These are phyloP conservation scores for Cercospora janseana DNA, from an alignment of 2,329 filamentous ascomycete genomes.

Conservation along the genomic window DNA sequence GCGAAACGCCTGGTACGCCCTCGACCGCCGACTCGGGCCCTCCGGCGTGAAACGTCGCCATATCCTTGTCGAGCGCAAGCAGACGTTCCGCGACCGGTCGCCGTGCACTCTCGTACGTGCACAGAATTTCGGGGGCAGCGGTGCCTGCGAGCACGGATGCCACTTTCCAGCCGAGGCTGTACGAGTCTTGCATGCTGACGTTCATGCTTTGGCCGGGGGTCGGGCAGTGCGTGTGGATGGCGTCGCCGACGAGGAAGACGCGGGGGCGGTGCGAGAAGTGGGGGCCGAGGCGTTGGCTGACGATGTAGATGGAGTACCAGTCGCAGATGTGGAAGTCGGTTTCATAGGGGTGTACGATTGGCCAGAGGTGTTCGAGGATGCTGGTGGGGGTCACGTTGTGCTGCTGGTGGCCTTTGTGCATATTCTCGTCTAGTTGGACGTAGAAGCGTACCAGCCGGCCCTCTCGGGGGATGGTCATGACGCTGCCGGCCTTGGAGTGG, in stretches of 20 bases:
- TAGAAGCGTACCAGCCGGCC: slow-evolving; percentile 28
- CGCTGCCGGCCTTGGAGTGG: slow-evolving; percentile 64
- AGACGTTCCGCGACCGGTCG: slow-evolving; percentile 45
- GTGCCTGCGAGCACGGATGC: slow-evolving; percentile 43
- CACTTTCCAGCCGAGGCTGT: slow-evolving; percentile 48
- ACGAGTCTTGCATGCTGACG: slow-evolving; percentile 46
- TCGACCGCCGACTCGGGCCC: slow-evolving; percentile 63
- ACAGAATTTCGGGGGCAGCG: slow-evolving; percentile 40
- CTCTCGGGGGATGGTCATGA: slow-evolving; percentile 75
- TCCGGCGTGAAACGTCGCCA: slow-evolving; percentile 57
- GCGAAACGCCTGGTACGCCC: slow-evolving; percentile 73
- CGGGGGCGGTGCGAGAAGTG: slow-evolving; percentile 57
- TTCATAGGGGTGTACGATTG: slow-evolving; percentile 64
- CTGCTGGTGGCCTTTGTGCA: slow-evolving; percentile 47
- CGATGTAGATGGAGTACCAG: slow-evolving; percentile 64
- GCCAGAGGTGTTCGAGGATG: slow-evolving; percentile 58
- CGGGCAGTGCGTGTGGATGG: slow-evolving; percentile 42
- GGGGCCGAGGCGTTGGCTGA: slow-evolving; percentile 62
- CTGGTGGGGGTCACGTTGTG: no score
- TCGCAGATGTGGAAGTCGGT: slow-evolving; percentile 23
- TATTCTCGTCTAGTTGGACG: slow-evolving; percentile 54
- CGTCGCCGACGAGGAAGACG: slow-evolving; percentile 37
- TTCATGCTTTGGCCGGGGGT: slow-evolving; percentile 49
- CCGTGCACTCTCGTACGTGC: slow-evolving; percentile 44
- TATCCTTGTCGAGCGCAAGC: slow-evolving; percentile 48